Conservation (phyloP, 1,139 yeast species). For the Pichia sp. region DNA sequence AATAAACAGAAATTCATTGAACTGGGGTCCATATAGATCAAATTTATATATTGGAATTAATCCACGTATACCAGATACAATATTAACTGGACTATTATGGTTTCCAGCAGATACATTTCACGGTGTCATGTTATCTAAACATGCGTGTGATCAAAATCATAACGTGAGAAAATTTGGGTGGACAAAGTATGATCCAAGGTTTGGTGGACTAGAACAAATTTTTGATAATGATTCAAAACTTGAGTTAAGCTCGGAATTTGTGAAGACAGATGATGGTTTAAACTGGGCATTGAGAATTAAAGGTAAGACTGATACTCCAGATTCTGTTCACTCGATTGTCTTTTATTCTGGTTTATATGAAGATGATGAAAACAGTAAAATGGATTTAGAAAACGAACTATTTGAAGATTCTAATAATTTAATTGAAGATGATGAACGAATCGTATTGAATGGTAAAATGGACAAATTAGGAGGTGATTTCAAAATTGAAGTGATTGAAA, state of each 20-base stretch:
- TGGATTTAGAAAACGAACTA: constrained; percentile 22
- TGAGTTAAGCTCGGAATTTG: constrained; percentile 63
- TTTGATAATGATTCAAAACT: constrained; percentile 60
- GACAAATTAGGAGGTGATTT: constrained; percentile 50
- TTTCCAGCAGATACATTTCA: constrained; percentile 55
- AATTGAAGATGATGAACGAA: constrained; percentile 21
- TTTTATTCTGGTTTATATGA: constrained; percentile 77
- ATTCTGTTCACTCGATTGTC: constrained; percentile 55
- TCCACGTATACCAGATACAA: constrained; percentile 72
- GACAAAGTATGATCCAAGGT: constrained; percentile 78
- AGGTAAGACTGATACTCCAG: constrained; percentile 51
- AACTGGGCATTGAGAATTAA: constrained; percentile 72
- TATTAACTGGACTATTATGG: constrained; percentile 87
- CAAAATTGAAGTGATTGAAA: constrained; percentile 43
- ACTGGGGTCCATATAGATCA: constrained; percentile 94
- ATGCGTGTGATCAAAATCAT: constrained; percentile 72
- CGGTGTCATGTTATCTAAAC: constrained; percentile 64
- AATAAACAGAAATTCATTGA: constrained; percentile 38
- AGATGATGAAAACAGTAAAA: constrained; percentile 29
- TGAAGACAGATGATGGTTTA: constrained; percentile 59
- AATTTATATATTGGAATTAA: constrained; percentile 80
- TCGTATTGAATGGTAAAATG: constrained; percentile 48
- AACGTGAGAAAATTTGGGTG: constrained; percentile 75
- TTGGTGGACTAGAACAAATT: constrained; percentile 78
- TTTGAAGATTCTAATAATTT: constrained; percentile 13